These are phyloP conservation scores for Paecilomyces fulvus DNA, from an alignment of 2,329 filamentous ascomycete genomes.

Conservation along the genomic window DNA sequence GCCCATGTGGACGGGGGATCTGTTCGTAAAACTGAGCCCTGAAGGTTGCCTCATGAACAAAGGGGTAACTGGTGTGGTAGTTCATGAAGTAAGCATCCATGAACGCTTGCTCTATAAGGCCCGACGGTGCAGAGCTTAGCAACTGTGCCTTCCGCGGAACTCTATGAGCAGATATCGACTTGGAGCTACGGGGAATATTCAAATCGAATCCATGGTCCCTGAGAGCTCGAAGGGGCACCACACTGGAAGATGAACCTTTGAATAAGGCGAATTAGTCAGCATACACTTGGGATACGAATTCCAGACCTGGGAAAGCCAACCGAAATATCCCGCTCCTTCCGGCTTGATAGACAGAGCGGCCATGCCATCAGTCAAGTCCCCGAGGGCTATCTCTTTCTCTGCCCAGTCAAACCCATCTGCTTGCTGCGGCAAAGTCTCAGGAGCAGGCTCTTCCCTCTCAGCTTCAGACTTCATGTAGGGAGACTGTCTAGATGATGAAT, in stretches of 20 bases:
- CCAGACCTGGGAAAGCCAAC: constrained; percentile 10
- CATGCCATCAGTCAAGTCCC: constrained; percentile 33
- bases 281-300: neutral
- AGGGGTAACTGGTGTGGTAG: constrained; percentile 41
- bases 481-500: constrained; percentile 31
- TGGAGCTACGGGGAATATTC: constrained; percentile 25
- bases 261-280: neutral
- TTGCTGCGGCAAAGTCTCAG: constrained; percentile 37
- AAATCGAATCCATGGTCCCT: constrained; percentile 32
- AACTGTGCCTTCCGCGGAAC: constrained; percentile 31
- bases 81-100: constrained; percentile 40
- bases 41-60: constrained; percentile 41
- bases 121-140: constrained; percentile 28
- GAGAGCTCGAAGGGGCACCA: constrained; percentile 30
- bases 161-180: constrained; percentile 13
- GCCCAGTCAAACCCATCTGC: constrained; percentile 47
- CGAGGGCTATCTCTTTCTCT: constrained; percentile 30
- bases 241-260: constrained; percentile 30
- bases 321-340: constrained; percentile 33
- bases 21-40: constrained; percentile 39
- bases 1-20: constrained; percentile 33
- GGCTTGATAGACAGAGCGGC: constrained; percentile 32
- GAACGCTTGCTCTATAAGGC: constrained; percentile 31
- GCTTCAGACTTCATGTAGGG: constrained; percentile 26
- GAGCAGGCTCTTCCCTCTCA: constrained; percentile 26